These are phyloP conservation scores for Pleurotus citrinopileatus DNA, from an alignment of 768 basidiomycete genomes.

Conservation along the genomic window DNA sequence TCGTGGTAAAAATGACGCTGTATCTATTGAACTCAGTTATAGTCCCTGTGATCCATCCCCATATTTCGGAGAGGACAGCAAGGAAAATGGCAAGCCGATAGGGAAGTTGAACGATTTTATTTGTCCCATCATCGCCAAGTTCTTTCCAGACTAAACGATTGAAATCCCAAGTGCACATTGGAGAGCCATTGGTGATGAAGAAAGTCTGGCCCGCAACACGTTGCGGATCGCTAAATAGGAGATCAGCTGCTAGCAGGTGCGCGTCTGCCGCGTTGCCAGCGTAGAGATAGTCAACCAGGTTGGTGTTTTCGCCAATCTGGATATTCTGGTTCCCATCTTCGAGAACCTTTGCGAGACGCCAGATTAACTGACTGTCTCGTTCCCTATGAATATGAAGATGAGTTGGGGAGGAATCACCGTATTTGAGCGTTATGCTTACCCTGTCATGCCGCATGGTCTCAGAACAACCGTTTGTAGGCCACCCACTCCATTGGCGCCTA, in stretches of 20 bases:
- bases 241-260: constrained; percentile 44
- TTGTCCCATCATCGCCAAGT: constrained; percentile 20
- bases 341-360: constrained; percentile 56
- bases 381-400: constrained; percentile 37
- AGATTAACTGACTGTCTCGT: constrained; percentile 66
- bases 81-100: constrained; percentile 33
- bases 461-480: constrained; percentile 46
- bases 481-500: constrained; percentile 42
- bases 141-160: constrained; percentile 37
- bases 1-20: constrained; percentile 38
- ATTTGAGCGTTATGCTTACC: constrained; percentile 26
- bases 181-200: constrained; percentile 59
- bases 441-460: constrained; percentile 56
- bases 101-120: constrained; percentile 29
- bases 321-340: constrained; percentile 16
- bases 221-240: constrained; percentile 8
- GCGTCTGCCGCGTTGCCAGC: constrained; percentile 57
- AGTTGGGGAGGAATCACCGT: not conserved
- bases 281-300: constrained; percentile 55
- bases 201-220: constrained; percentile 51
- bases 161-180: constrained; percentile 53
- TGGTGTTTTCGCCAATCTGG: constrained; percentile 49
- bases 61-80: constrained; percentile 36
- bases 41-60: constrained; percentile 36
- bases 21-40: constrained; percentile 39